phyloP scores from a whole-genome alignment of 1,284 basidiomycete genomes.

The Mrakiaceae sp. region DNA sequence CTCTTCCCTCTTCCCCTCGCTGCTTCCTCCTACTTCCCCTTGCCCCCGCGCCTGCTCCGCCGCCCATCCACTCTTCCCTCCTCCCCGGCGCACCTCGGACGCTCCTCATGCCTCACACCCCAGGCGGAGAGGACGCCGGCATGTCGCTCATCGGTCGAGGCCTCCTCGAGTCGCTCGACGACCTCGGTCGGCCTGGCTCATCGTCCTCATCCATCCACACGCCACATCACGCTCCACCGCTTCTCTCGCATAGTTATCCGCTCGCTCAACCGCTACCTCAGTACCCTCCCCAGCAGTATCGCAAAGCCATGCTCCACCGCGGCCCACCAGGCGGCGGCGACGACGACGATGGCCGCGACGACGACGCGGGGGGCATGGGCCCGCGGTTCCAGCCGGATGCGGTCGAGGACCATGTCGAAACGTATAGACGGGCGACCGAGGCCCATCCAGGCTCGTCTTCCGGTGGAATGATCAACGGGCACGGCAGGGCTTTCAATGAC shows the following conservation, averaged over 20 bases:
- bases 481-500: too few relatives aligned
- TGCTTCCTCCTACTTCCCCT: background rate
- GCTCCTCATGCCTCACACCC: slow-evolving; percentile 5
- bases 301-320: background rate
- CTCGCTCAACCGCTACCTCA: background rate
- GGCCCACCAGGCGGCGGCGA: background rate
- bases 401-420: background rate
- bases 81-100: background rate
- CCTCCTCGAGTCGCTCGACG: slow-evolving; percentile 14
- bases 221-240: background rate
- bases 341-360: background rate
- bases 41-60: background rate
- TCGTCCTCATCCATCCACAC: background rate
- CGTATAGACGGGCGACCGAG: background rate
- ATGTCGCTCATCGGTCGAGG: slow-evolving; percentile 13
- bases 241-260: too few relatives aligned
- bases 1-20: background rate
- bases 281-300: background rate
- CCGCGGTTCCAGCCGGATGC: background rate
- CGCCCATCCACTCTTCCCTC: slow-evolving; percentile 1
- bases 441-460: background rate
- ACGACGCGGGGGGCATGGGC: background rate
- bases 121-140: slow-evolving; percentile 2
- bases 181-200: background rate
- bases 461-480: background rate